phyloP scores from a whole-genome alignment of 441 rosid species.

The Monsonia emarginata region DNA sequence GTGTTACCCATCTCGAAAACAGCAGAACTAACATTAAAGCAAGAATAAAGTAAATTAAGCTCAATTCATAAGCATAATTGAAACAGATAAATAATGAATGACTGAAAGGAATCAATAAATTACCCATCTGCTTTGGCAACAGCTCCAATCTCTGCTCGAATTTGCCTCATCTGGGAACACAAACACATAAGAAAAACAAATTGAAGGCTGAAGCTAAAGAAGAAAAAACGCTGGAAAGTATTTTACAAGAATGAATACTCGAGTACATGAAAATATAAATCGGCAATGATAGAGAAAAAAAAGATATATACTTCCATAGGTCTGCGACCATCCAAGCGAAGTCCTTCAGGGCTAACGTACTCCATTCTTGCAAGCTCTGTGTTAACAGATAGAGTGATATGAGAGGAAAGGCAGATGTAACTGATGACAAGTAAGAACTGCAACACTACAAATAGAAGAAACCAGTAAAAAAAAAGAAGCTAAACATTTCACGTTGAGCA shows the following conservation, averaged over 20 bases:
- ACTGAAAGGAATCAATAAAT: not conserved
- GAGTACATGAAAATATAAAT: not conserved
- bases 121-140: slow-evolving; percentile 82
- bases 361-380: slow-evolving; percentile 37
- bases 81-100: not conserved
- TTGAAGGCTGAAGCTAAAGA: not conserved
- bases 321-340: slow-evolving; percentile 72
- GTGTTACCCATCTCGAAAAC: slow-evolving; percentile 89
- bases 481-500: no score
- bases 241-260: not conserved
- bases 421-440: no score
- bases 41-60: not conserved
- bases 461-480: no score
- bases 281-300: not conserved
- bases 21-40: slow-evolving; percentile 43
- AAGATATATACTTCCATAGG: slow-evolving; percentile 54
- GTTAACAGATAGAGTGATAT: no score
- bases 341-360: slow-evolving; percentile 79
- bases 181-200: not conserved
- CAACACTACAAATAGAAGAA: no score
- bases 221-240: not conserved
- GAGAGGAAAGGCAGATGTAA: no score
- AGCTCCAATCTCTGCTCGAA: slow-evolving; percentile 67
- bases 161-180: slow-evolving; percentile 62
- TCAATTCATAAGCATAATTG: not conserved